phyloP scores from a whole-genome alignment of 495 filamentous ascomycete species.

The Aspergillus heteromorphus region DNA sequence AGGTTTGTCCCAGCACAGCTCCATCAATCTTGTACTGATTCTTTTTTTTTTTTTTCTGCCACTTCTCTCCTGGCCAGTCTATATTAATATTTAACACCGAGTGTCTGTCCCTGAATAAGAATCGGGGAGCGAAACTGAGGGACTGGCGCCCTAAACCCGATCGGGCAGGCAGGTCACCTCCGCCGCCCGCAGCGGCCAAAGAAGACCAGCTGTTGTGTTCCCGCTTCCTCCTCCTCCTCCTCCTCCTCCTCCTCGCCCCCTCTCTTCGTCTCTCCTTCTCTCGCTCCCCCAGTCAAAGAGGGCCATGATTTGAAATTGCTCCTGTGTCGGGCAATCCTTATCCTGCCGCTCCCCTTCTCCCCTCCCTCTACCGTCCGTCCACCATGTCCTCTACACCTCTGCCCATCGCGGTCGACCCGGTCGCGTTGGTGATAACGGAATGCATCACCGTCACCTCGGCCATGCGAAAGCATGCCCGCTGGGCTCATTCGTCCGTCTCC shows the following conservation, averaged over 20 bases:
- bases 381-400: slow-evolving; percentile 26
- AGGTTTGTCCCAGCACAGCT: too few relatives aligned
- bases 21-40: too few relatives aligned
- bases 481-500: slow-evolving; percentile 93
- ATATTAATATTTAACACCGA: too few relatives aligned
- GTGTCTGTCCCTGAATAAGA: too few relatives aligned
- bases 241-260: background rate
- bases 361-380: background rate
- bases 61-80: too few relatives aligned
- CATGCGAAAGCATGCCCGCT: slow-evolving; percentile 96
- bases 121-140: too few relatives aligned
- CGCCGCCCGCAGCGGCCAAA: slow-evolving; percentile 9
- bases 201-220: slow-evolving; percentile 20
- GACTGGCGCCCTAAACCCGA: slow-evolving; percentile 4
- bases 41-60: too few relatives aligned
- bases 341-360: slow-evolving; percentile 7
- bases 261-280: background rate
- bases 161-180: slow-evolving; percentile 9
- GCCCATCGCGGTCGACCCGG: slow-evolving; percentile 85
- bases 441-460: slow-evolving; percentile 97
- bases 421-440: slow-evolving; percentile 95
- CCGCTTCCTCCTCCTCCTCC: background rate
- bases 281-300: background rate
- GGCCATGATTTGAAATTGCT: slow-evolving; percentile 20
- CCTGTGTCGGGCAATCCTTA: slow-evolving; percentile 7